Base-by-base conservation (phyloP, 768 basidiomycete genomes). In the Hortiboletus flavorubellus region DNA sequence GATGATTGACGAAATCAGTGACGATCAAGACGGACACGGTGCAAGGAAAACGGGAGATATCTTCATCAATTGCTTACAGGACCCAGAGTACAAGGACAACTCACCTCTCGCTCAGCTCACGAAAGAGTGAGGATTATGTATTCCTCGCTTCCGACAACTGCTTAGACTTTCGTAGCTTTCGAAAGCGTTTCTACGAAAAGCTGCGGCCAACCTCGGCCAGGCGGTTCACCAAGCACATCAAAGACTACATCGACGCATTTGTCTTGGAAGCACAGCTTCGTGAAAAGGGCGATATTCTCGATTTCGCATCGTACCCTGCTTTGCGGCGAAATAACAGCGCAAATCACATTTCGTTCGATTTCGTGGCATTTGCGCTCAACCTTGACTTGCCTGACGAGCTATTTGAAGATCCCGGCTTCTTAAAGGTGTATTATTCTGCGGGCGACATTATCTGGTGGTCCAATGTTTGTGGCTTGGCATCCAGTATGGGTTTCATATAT, bases 291-390 rank as follows among this genome's bases (percentile, higher is more conserved):
- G 68, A 80, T 46, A 77, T 88, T 31, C 81, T 86, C 40, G 75
- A 76, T 64, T 65, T 83, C 41, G 73, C 78, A 11, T 69, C 78
- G 3, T 89, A 83, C 72, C 74, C 80, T 49, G 62, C 72, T 4
- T 76, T 86, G 55, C 84, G 86, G 46, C 80, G 87, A 48, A 82
- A 87, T 63, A 87, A 84, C 68, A 87, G 86, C 65, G 87, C 82
- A 42, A 80, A 83, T 60, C 76, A 81, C 29, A 74, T 82, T 51
- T 86, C 83, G 69, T 86, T 84, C 62, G 80, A 78, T 38, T 75
- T 88, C 31, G 76, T 83, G 48, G 84, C 85, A 54, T 86, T 82
- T 59, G 77, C 76, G 49, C 75, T 84, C 45, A 82, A 78, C 43
- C 76, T 85, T 45, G 83, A 89, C 66, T 73, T 88, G 34, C 81